Conservation (phyloP, 164 flowering plant genomes). For the Litsea cubeba region DNA sequence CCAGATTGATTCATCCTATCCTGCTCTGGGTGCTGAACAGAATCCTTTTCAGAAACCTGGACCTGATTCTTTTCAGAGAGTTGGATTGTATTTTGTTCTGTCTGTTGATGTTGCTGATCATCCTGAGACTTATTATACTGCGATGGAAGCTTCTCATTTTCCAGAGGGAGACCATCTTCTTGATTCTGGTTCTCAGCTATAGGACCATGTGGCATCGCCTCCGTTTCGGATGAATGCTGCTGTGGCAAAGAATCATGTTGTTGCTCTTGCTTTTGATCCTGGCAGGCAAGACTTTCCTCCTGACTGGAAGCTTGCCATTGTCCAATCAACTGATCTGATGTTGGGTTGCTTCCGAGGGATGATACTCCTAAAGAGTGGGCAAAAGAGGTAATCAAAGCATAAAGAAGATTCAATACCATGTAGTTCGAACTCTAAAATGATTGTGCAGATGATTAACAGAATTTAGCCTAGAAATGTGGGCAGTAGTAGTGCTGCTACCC, state of each 20-base stretch:
- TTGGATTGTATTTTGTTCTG: conserved; percentile 19
- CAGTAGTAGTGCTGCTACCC: background rate
- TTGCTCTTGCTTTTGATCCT: conserved; percentile 22
- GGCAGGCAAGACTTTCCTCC: conserved; percentile 26
- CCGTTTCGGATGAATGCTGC: conserved; percentile 34
- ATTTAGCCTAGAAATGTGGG: background rate
- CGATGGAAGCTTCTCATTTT: conserved; percentile 16
- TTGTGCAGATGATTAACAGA: background rate
- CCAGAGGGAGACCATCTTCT: conserved; percentile 29
- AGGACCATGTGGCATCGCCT: conserved; percentile 29
- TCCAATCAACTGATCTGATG: conserved; percentile 34
- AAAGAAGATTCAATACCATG: background rate
- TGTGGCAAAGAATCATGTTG: conserved; percentile 28
- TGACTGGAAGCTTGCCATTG: conserved; percentile 53
- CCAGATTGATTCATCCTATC: conserved; percentile 29
- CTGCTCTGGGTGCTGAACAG: conserved; percentile 26
- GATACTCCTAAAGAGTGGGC: conserved; percentile 23
- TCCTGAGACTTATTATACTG: conserved; percentile 34
- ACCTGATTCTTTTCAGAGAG: conserved; percentile 10
- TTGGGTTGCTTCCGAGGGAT: conserved; percentile 47
- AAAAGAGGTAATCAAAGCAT: background rate
- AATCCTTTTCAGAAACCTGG: conserved; percentile 37
- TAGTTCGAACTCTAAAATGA: background rate
- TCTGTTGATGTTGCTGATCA: conserved; percentile 23
- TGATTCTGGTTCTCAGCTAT: conserved; percentile 36